Conservation (phyloP, 2,329 filamentous ascomycete genomes). For the Fusarium chaquense region DNA sequence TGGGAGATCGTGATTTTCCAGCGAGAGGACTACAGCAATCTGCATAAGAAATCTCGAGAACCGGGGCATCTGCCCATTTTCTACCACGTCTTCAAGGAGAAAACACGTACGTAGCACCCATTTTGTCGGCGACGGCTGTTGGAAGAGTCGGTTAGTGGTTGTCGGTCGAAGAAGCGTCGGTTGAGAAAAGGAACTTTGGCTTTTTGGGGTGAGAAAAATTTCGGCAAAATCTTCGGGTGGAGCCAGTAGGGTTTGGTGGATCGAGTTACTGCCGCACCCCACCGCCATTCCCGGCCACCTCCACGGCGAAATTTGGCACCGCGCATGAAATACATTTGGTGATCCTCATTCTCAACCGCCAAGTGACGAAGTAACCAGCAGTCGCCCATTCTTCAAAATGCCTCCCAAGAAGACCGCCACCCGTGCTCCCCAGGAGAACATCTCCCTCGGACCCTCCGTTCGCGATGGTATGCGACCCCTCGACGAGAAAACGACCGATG, state of each 20-base stretch:
- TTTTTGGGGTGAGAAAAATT: conserved; percentile 28
- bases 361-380: conserved; percentile 53
- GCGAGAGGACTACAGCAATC: conserved; percentile 90
- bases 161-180: conserved; percentile 48
- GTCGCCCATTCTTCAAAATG: conserved; percentile 73
- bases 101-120: conserved; percentile 67
- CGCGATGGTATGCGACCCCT: conserved; percentile 79
- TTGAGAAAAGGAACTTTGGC: conserved; percentile 11
- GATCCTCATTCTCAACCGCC: conserved; percentile 53
- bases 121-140: conserved; percentile 57
- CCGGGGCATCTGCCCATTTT: conserved; percentile 58
- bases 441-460: conserved; percentile 96
- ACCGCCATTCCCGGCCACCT: conserved; percentile 52
- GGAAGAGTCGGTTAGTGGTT: conserved; percentile 56
- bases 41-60: conserved; percentile 62
- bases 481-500: conserved; percentile 16
- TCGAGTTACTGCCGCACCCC: conserved; percentile 54
- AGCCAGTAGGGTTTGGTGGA: conserved; percentile 49
- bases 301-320: conserved; percentile 35
- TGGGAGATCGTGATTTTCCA: conserved; percentile 62
- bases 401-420: conserved; percentile 87
- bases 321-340: conserved; percentile 46
- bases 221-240: conserved; percentile 27
- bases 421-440: conserved; percentile 92
- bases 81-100: conserved; percentile 53